phyloP scores from a whole-genome alignment of 148 eudicot genomes.

The Cornus controversa region DNA sequence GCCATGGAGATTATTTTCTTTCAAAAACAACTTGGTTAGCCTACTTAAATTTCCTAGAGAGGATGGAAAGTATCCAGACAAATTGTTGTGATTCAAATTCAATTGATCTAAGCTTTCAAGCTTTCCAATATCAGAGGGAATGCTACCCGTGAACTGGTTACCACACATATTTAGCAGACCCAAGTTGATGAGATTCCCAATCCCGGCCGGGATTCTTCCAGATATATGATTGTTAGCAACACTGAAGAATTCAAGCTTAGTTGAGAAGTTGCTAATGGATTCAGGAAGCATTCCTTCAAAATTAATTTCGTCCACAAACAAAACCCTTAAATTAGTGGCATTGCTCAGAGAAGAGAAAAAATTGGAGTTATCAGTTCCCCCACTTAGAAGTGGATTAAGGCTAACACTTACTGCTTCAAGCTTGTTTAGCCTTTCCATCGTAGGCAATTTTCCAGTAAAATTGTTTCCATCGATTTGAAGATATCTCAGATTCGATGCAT shows the following conservation, averaged over 20 bases:
- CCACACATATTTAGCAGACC: neutral
- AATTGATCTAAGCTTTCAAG: conserved; percentile 11
- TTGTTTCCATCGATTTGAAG: neutral
- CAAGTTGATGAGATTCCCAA: conserved; percentile 23
- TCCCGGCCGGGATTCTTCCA: conserved; percentile 33
- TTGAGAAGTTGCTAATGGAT: conserved; percentile 29
- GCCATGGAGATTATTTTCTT: conserved; percentile 26
- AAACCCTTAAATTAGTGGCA: conserved; percentile 17
- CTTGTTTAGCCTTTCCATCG: conserved; percentile 9
- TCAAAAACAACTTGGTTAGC: conserved; percentile 12
- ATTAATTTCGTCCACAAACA: conserved; percentile 17
- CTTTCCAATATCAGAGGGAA: conserved; percentile 29
- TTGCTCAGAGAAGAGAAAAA: conserved; percentile 34
- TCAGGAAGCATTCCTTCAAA: conserved; percentile 32
- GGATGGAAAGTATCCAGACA: conserved; percentile 34
- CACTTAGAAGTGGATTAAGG: conserved; percentile 22
- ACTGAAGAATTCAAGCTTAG: conserved; percentile 8
- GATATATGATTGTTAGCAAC: conserved; percentile 2
- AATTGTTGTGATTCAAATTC: conserved; percentile 11
- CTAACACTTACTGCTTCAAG: conserved; percentile 4
- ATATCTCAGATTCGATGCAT: conserved; percentile 17
- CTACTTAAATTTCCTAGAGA: conserved; percentile 40
- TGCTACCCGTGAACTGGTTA: conserved; percentile 23
- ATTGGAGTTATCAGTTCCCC: conserved; percentile 20
- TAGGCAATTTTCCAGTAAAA: conserved; percentile 14